These are phyloP conservation scores for Phaeosphaeriaceae sp. DNA, from an alignment of 2,329 filamentous ascomycete species.

Conservation along the genomic window DNA sequence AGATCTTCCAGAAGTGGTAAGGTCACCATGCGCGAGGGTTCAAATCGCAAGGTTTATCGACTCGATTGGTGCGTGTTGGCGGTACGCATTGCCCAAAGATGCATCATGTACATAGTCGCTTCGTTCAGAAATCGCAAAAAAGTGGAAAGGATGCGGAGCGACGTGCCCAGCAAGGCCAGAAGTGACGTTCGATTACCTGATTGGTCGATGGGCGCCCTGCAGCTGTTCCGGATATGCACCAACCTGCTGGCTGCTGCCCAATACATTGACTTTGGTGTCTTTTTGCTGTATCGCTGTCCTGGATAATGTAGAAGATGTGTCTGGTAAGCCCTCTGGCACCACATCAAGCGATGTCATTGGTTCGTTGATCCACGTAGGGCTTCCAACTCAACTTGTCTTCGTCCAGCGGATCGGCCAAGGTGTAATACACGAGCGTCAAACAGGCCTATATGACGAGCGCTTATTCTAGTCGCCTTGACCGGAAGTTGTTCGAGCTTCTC, in stretches of 20 bases:
- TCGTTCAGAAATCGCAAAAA: constrained; percentile 21
- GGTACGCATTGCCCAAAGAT: constrained; percentile 20
- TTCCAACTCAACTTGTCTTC: constrained; percentile 25
- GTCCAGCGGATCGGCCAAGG: constrained; percentile 23
- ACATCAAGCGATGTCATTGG: constrained; percentile 38
- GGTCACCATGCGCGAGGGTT: constrained; percentile 23
- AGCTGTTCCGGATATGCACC: constrained; percentile 43
- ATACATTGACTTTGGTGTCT: constrained; percentile 31
- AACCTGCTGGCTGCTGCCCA: constrained; percentile 38
- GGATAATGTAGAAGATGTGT: constrained; percentile 24
- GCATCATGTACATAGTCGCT: constrained; percentile 27
- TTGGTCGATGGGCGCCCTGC: constrained; percentile 40
- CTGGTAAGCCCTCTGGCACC: constrained; percentile 24
- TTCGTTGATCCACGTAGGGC: constrained; percentile 16
- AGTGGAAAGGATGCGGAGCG: constrained; percentile 27
- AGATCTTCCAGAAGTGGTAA: constrained; percentile 25
- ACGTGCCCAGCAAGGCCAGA: constrained; percentile 26
- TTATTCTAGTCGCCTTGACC: constrained; percentile 35
- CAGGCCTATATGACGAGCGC: constrained; percentile 40
- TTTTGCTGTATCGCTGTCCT: constrained; percentile 25
- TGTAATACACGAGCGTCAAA: constrained; percentile 42
- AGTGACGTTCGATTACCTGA: constrained; percentile 30
- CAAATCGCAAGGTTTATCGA: constrained; percentile 14
- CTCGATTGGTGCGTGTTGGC: constrained; percentile 26
- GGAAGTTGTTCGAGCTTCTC: constrained; percentile 22